Percentiles rank a stretch among this genome's conserved stretches.
phyloP scores from a whole-genome alignment of 75 land plant species.

The Pinus taeda region DNA sequence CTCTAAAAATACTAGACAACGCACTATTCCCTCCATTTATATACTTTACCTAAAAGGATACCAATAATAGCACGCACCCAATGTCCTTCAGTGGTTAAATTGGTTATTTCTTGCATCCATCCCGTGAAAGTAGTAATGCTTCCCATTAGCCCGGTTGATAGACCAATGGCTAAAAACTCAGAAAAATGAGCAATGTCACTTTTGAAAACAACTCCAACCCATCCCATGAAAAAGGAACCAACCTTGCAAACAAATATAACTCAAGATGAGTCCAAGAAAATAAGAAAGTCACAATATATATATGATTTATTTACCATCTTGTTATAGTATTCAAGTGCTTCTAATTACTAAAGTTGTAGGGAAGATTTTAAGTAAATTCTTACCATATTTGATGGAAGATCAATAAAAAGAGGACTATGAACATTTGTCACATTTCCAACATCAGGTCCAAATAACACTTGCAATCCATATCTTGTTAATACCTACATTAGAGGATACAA shows the following conservation, averaged over 20 bases:
- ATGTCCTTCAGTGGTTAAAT: slow-evolving; percentile 43
- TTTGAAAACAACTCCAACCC: slow-evolving; percentile 90
- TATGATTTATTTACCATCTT: no score
- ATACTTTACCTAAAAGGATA: slow-evolving; percentile 56
- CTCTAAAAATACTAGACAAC: background rate
- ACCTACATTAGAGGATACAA: no score
- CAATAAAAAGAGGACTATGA: slow-evolving; percentile 45
- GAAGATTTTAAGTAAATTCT: background rate
- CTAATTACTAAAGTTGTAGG: no score
- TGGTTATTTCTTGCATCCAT: slow-evolving; percentile 76
- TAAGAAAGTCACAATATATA: no score
- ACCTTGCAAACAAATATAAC: slow-evolving; percentile 29
- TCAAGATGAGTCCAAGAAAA: no score
- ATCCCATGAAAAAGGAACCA: slow-evolving; percentile 95
- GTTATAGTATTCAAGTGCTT: no score
- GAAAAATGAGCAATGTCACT: slow-evolving; percentile 49
- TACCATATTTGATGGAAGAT: slow-evolving; percentile 79
- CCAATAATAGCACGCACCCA: slow-evolving; percentile 62
- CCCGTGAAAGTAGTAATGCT: slow-evolving; percentile 88
- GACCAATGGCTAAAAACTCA: slow-evolving; percentile 72
- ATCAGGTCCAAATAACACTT: slow-evolving; percentile 64
- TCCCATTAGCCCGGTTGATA: slow-evolving; percentile 91
- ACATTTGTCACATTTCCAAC: slow-evolving; percentile 45
- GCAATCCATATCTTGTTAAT: slow-evolving; percentile 37
- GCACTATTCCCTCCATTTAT: background rate